A percentile compares a stretch with the other conserved stretches of the same genome.
Conservation (phyloP, 345 rosid species). For the Euclidium syriacum region DNA sequence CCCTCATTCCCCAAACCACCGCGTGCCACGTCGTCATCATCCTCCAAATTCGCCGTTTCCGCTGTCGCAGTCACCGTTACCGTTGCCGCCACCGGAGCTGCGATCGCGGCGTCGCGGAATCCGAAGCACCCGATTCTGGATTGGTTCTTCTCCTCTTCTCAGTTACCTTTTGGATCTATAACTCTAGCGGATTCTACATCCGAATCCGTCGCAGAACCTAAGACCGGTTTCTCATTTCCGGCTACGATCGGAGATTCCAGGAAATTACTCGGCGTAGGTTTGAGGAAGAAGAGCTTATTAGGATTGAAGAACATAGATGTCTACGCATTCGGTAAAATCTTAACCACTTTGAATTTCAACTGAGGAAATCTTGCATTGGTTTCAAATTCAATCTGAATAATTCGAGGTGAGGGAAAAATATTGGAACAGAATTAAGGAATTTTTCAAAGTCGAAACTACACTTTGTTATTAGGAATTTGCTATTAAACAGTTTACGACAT, state of each 20-base stretch:
- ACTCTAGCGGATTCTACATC: slow-evolving; percentile 56
- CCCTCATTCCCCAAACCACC: slow-evolving; percentile 31
- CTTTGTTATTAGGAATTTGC: neutral
- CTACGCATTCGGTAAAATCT: slow-evolving; percentile 69
- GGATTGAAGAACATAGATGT: slow-evolving; percentile 86
- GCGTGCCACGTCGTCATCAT: slow-evolving; percentile 26
- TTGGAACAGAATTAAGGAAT: no score
- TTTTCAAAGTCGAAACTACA: no score
- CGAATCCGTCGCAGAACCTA: slow-evolving; percentile 51
- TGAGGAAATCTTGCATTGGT: no score
- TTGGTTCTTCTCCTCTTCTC: slow-evolving; percentile 38
- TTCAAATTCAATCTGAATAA: no score
- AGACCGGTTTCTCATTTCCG: slow-evolving; percentile 63
- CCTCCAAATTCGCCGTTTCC: slow-evolving; percentile 29
- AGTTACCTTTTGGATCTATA: slow-evolving; percentile 52
- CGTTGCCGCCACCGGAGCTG: slow-evolving; percentile 38
- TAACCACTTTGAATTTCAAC: neutral
- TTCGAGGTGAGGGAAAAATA: no score
- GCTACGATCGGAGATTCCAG: slow-evolving; percentile 44
- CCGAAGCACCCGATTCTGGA: slow-evolving; percentile 35
- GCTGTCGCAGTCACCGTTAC: slow-evolving; percentile 34
- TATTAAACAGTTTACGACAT: no score
- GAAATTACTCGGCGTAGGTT: slow-evolving; percentile 68
- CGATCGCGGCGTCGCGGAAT: slow-evolving; percentile 37
- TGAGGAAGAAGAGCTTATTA: slow-evolving; percentile 63